Conservation (phyloP, 352 stramenopile species). For the Aphanomyces stellatus region DNA sequence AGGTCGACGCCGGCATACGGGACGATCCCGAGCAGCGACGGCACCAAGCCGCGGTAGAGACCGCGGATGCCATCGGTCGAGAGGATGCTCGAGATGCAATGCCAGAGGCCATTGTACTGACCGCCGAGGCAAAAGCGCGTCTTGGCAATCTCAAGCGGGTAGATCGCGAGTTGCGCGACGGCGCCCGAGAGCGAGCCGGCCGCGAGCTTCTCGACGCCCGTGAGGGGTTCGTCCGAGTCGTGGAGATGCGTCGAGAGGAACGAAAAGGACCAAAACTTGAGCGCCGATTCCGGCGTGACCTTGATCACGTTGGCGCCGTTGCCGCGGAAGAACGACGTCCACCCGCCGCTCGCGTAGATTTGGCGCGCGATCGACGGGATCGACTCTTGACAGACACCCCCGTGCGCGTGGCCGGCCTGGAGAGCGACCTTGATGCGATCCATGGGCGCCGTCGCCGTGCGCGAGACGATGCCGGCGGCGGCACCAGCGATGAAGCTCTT, state of each 20-base stretch:
- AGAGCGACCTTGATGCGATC: constrained; percentile 74
- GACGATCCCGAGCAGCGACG: constrained; percentile 56
- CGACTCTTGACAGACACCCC: constrained; percentile 17
- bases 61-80: constrained; percentile 42
- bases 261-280: constrained; percentile 77
- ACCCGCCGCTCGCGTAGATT: constrained; percentile 50
- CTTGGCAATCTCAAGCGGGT: constrained; percentile 77
- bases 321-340: constrained; percentile 57
- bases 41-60: constrained; percentile 52
- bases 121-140: constrained; percentile 52
- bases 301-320: constrained; percentile 74
- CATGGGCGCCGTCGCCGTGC: constrained; percentile 58
- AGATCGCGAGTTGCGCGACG: constrained; percentile 60
- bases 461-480: constrained; percentile 60
- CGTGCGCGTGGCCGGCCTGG: constrained; percentile 33
- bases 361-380: constrained; percentile 32
- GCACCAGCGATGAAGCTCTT: constrained; percentile 79
- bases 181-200: constrained; percentile 62
- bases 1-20: constrained; percentile 74
- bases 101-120: constrained; percentile 51
- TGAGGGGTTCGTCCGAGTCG: constrained; percentile 9
- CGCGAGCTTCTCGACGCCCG: constrained; percentile 38
- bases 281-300: constrained; percentile 66
- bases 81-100: constrained; percentile 39
- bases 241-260: constrained; percentile 25